Evolutionary conservation across 2,329 filamentous ascomycete genomes (phyloP).

Genomic region (Xylariaceae sp.): DNA sequence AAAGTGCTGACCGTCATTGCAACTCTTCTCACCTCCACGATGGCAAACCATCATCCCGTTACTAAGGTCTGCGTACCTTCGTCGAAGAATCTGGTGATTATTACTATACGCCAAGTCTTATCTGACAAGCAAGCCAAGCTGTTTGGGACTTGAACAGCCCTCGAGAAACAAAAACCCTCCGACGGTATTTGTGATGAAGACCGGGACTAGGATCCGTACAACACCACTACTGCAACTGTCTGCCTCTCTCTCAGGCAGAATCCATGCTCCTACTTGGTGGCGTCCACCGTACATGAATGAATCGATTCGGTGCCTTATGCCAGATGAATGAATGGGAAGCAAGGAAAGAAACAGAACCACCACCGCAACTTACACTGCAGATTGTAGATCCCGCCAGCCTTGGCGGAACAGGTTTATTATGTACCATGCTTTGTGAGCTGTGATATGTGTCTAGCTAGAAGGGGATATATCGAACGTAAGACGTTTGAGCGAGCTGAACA

Average conservation of each 20-base stretch:
- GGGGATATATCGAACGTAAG: background rate
- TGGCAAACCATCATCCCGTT: background rate
- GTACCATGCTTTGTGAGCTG: too few species aligned
- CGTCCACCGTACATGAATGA: background rate
- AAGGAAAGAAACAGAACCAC: too few species aligned
- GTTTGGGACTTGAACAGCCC: background rate
- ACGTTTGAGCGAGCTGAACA: background rate
- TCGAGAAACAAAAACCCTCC: background rate
- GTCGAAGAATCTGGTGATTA: background rate
- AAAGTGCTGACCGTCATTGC: slow-evolving; percentile 8
- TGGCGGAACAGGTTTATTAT: slow-evolving; percentile 2
- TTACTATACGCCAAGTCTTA: slow-evolving; percentile 18
- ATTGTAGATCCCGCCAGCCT: background rate
- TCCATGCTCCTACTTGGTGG: background rate
- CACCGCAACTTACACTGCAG: too few species aligned
- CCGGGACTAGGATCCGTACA: too few species aligned
- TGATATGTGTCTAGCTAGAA: slow-evolving; percentile 4
- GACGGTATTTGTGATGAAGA: too few species aligned
- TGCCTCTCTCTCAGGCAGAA: background rate
- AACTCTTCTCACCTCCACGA: slow-evolving; percentile 1
- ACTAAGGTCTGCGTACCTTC: background rate
- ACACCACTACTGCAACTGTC: background rate
- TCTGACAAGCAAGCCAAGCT: slow-evolving; percentile 2
- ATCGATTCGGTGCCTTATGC: background rate
- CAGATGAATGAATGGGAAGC: too few species aligned